These are phyloP conservation scores for Podila epicladia DNA, from an alignment of 192 early-diverging fungal species.

Conservation along the genomic window DNA sequence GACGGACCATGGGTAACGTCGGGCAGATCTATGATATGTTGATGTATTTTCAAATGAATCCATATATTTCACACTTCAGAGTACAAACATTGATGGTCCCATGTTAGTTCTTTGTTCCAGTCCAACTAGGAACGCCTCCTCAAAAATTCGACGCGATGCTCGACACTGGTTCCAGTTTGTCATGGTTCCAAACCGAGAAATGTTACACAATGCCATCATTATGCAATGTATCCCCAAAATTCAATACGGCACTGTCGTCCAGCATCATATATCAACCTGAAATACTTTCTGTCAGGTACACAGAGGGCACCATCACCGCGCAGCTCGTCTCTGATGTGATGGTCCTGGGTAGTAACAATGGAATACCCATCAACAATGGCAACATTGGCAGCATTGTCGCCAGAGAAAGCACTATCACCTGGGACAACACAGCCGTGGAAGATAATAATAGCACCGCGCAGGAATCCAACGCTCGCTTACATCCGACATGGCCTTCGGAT, in stretches of 20 bases:
- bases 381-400: not conserved
- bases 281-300: constrained; percentile 16
- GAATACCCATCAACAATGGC: not conserved
- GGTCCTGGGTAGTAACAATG: constrained; percentile 1
- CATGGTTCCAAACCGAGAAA: constrained; percentile 29
- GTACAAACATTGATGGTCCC: too few species aligned
- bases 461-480: not conserved
- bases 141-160: constrained; percentile 36
- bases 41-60: not conserved
- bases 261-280: constrained; percentile 10
- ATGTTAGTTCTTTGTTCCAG: constrained; percentile 30
- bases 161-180: constrained; percentile 43
- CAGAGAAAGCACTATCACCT: not conserved
- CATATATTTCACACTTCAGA: not conserved
- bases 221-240: constrained; percentile 29
- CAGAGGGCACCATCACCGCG: constrained; percentile 21
- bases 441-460: not conserved
- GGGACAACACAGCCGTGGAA: not conserved
- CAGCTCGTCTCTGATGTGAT: constrained; percentile 26
- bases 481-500: not conserved
- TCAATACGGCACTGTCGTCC: constrained; percentile 17
- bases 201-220: not conserved
- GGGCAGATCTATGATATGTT: not conserved
- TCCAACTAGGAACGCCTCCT: constrained; percentile 29
- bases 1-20: constrained; percentile 36